A percentile compares a stretch with the other conserved stretches of the same genome.
Evolutionary conservation across 2,329 filamentous ascomycete genomes (phyloP).

Genomic region (Cucurbitaria berberidis): DNA sequence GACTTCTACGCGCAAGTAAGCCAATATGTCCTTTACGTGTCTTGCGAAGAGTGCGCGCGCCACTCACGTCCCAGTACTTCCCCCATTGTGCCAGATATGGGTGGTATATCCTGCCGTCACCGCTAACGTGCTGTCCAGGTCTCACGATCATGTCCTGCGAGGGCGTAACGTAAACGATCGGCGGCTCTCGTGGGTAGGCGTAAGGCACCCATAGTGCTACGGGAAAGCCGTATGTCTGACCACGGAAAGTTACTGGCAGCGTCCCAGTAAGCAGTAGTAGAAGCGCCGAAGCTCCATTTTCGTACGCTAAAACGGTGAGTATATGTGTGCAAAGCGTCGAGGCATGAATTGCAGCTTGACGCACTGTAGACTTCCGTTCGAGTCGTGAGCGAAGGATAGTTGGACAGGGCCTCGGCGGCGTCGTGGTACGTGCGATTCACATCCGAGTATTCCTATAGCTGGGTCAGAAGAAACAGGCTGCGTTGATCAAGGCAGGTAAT

Average conservation of each 20-base stretch:
- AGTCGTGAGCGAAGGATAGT: conserved; percentile 79
- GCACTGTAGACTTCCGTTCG: conserved; percentile 95
- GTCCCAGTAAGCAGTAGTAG: conserved; percentile 87
- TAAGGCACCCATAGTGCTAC: conserved; percentile 93
- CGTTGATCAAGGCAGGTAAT: background rate
- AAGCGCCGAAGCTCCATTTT: conserved; percentile 84
- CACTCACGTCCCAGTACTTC: conserved; percentile 85
- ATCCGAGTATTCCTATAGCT: conserved; percentile 82
- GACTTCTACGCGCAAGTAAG: conserved; percentile 67
- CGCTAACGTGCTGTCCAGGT: conserved; percentile 92
- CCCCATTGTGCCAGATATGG: conserved; percentile 92
- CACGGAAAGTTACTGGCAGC: conserved; percentile 88
- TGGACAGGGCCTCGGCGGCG: conserved; percentile 79
- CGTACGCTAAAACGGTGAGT: conserved; percentile 69
- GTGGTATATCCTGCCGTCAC: conserved; percentile 92
- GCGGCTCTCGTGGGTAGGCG: conserved; percentile 83
- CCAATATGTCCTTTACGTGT: background rate
- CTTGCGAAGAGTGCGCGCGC: conserved; percentile 1
- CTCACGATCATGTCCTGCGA: conserved; percentile 87
- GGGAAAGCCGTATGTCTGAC: conserved; percentile 87
- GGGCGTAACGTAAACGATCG: conserved; percentile 86
- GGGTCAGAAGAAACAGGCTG: conserved; percentile 7
- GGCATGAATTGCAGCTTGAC: conserved; percentile 34
- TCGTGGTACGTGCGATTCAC: conserved; percentile 93
- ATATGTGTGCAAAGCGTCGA: conserved; percentile 2